phyloP scores from a whole-genome alignment of 2,329 filamentous ascomycete species.

The Cladophialophora carrionii region DNA sequence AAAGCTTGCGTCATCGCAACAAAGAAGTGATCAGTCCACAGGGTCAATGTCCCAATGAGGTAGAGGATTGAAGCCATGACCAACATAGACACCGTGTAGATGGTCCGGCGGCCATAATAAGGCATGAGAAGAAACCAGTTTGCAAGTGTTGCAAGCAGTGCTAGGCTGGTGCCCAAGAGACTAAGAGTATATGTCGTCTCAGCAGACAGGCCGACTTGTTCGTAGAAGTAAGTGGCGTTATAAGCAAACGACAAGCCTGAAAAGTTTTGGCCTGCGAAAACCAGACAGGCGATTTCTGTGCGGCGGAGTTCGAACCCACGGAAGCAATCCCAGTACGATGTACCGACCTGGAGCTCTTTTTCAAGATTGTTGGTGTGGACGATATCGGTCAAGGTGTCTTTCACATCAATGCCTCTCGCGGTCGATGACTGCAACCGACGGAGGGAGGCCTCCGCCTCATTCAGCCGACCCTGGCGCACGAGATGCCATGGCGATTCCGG shows the following conservation, averaged over 20 bases:
- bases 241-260: conserved; percentile 44
- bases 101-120: conserved; percentile 46
- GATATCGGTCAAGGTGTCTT: conserved; percentile 45
- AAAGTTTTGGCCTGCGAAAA: conserved; percentile 46
- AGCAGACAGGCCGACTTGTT: conserved; percentile 46
- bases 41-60: conserved; percentile 41
- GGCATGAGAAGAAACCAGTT: conserved; percentile 53
- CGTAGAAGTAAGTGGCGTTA: conserved; percentile 47
- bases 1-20: conserved; percentile 47
- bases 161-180: conserved; percentile 64
- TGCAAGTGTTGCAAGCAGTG: conserved; percentile 55
- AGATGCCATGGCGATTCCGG: conserved; percentile 41
- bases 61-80: conserved; percentile 40
- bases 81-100: conserved; percentile 45
- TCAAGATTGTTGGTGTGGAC: conserved; percentile 45
- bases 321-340: conserved; percentile 43
- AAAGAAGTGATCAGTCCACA: conserved; percentile 33
- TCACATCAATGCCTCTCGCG: conserved; percentile 23
- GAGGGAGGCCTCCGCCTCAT: conserved; percentile 38
- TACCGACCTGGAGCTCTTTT: conserved; percentile 38
- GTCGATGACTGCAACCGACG: conserved; percentile 35
- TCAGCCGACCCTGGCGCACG: conserved; percentile 36
- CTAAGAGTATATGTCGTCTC: conserved; percentile 45
- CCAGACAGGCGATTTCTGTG: conserved; percentile 48
- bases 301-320: conserved; percentile 44